Conservation (phyloP, 257 asterid species). For the Agastache rugosa region DNA sequence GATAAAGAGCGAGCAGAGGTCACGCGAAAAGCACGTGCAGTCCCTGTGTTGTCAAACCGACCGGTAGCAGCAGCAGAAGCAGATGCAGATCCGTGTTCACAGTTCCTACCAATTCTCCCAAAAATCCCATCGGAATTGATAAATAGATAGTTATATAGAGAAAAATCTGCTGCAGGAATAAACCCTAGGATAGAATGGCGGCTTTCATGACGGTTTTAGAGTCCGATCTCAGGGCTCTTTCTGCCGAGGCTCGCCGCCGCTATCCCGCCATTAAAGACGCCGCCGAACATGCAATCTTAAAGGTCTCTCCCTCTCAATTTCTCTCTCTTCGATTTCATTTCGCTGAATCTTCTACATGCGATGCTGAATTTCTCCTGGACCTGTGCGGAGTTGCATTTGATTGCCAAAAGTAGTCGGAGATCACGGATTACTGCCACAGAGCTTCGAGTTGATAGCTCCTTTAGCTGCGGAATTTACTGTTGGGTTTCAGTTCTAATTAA, state of each 20-base stretch:
- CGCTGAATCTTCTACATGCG: neutral
- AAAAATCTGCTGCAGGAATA: neutral
- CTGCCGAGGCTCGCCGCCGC: constrained; percentile 98
- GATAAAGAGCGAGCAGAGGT: neutral
- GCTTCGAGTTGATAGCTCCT: neutral
- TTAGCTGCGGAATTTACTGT: neutral
- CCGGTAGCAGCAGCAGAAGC: constrained; percentile 25
- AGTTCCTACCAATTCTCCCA: neutral
- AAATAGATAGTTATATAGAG: neutral
- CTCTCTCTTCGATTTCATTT: neutral
- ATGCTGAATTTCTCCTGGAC: neutral
- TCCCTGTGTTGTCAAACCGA: constrained; percentile 25
- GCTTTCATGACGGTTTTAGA: constrained; percentile 92
- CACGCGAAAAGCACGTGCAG: constrained; percentile 39
- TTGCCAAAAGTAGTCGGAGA: constrained; percentile 4
- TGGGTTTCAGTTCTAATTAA: constrained; percentile 20
- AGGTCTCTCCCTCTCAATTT: constrained; percentile 47
- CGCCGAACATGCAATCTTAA: constrained; percentile 94
- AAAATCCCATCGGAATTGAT: neutral
- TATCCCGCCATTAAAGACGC: constrained; percentile 96
- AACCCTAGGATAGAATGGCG: constrained; percentile 64
- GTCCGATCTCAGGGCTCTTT: constrained; percentile 98
- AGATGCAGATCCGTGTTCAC: constrained; percentile 43
- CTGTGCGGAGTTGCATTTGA: constrained; percentile 10
- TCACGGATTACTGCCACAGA: constrained; percentile 8